phyloP scores from a whole-genome alignment of 2,329 filamentous ascomycete species.

The Thielaviopsis populi region DNA sequence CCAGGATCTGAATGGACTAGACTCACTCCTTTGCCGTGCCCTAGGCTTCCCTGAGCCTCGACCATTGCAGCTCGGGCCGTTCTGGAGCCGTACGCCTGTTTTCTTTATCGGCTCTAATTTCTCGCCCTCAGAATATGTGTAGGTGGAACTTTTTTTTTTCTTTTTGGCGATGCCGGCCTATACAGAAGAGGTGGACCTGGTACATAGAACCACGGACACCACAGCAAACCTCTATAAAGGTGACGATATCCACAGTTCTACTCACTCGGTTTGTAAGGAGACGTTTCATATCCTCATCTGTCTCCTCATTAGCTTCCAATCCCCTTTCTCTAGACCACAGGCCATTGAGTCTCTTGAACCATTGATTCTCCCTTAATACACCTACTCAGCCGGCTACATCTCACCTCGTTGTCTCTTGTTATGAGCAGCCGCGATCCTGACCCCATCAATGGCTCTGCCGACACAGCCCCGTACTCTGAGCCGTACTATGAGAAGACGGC shows the following conservation, averaged over 20 bases:
- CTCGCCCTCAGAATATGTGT: not conserved
- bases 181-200: not conserved
- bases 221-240: not conserved
- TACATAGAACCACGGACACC: not conserved
- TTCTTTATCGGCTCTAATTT: slow-evolving; percentile 4
- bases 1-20: not conserved
- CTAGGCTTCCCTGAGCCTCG: not conserved
- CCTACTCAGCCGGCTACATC: not conserved
- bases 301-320: not conserved
- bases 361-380: not conserved
- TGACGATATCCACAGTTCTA: not conserved
- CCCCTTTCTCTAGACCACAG: not conserved
- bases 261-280: not conserved
- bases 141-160: not conserved
- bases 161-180: not conserved
- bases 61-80: slow-evolving; percentile 4
- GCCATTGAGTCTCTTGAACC: not conserved
- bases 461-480: slow-evolving; percentile 7
- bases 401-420: not conserved
- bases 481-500: slow-evolving; percentile 6
- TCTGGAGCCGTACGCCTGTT: slow-evolving; percentile 1
- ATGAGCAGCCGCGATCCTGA: slow-evolving; percentile 13
- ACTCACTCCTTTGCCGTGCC: slow-evolving; percentile 3
- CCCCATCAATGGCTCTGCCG: slow-evolving; percentile 7
- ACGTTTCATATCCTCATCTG: not conserved